Base-by-base conservation (phyloP, 2,329 filamentous ascomycete species). In the Amauroascus verrucosus region DNA sequence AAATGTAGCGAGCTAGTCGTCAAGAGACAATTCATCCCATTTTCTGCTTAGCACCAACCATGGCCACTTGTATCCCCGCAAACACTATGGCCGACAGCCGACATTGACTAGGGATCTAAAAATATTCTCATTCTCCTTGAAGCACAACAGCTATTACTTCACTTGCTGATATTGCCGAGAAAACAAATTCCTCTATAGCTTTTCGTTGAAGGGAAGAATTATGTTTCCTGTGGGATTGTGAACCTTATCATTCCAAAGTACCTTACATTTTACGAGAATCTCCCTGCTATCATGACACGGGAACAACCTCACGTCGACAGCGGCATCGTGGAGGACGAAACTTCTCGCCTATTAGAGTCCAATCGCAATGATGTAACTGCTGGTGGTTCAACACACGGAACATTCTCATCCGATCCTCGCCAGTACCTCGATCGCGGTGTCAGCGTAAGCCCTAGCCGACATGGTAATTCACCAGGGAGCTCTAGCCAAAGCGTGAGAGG, bases 401-500 rank as follows among this genome's bases (percentile, higher is more conserved):
- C 51, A 11, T 53, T 53, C 24, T 18, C 51, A 11, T 14, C 44
- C 22, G 35, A 41, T 30, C 13, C 44, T 18, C 28, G 43, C 6
- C 26, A 30, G 8, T 22, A 28, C 41, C 40, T 30, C 18, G 32
- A 26, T 37, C 48, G 76, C 3, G 64, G 41, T 14, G 28, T 3
- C 28, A 45, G 24, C 32, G 63, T 62, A 22, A 63, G 60, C 22
- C 63, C 62, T 24, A 60, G 64, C 16, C 64, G 61, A 33, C 58
- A 57, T 58, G 64, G 60, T 32, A 60, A 59, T 48, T 56, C 54
- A 18, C 16, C 55, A 5, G 58, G 55, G 28, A 59, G 51, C n/a
- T 54, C 57, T 33, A 54, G 55, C 14, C 58, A 61, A 14, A 52
- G 43, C 22, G n/a, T 47, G 58, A 70, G 8, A 66, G 72, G 40